Base-by-base conservation (phyloP, 1,284 basidiomycete genomes). In the Pseudozyma pruni region DNA sequence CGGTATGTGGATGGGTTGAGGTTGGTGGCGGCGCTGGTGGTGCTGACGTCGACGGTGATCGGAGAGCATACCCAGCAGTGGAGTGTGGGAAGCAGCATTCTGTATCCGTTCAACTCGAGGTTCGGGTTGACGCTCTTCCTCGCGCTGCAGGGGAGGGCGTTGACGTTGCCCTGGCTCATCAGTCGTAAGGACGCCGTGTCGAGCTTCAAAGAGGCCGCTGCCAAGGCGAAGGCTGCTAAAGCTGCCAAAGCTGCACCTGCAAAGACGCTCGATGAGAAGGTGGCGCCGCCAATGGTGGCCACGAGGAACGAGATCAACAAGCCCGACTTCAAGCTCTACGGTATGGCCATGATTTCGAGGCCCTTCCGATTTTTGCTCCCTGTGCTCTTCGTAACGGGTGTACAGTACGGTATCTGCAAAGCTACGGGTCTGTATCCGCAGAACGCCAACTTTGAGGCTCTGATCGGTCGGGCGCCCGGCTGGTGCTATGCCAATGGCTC, bases 331-430 rank as follows among this genome's bases (percentile, higher is more conserved):
- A 54, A 66, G 58, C 58, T 63, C 22, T 44, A 61, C 34, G 68
- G 68, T 13, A 66, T 72, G 62, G 57, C 63, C 20, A 72, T 72
- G 62, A 52, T 72, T 19, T 45, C 52, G 16, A 46, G 69, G 16
- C 69, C 69, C 20, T 72, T 72, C 63, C 69, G 69, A 13, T 72
- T 67, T 41, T 19, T 72, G 32, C 52, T 72, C 3, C 69, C 69
- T 9, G 34, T 62, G 19, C 69, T 72, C 22, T 60, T 67, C 29
- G 59, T 67, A 20, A 67, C 69, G 0, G 69, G 62, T 38, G 44
- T 72, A n/a, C 69, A 72, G 46, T 72, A 67, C 56, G 62, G 47
- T 29, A 17, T 67, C 34, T 72, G 63, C 59, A 38, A 57, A 22
- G 43, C 59, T 11, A 67, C 63, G 11, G 44, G 45, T 16, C 48